These are phyloP conservation scores for Mycotypha africana DNA, from an alignment of 371 early-diverging fungal species.

Conservation along the genomic window DNA sequence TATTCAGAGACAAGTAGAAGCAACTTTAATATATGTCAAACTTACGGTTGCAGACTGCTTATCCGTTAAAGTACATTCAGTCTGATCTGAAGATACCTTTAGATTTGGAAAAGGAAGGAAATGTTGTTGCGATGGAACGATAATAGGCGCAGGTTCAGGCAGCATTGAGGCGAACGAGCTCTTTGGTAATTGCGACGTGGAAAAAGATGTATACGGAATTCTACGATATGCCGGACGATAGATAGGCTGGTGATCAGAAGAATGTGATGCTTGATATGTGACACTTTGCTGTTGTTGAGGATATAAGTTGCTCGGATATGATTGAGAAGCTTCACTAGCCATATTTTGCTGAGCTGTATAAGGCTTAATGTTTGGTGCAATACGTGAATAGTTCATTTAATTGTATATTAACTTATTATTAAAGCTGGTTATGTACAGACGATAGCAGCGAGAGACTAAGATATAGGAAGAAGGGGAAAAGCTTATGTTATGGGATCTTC, in stretches of 20 bases:
- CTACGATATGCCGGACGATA: conserved; percentile 29
- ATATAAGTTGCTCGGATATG: too few relatives aligned
- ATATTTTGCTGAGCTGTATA: conserved; percentile 15
- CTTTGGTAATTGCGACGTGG: conserved; percentile 5
- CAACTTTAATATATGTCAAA: neutral
- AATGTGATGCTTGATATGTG: too few relatives aligned
- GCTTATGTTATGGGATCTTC: too few relatives aligned
- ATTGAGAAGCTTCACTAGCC: conserved; percentile 3
- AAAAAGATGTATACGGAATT: conserved; percentile 15
- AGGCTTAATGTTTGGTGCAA: conserved; percentile 24
- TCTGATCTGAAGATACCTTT: neutral
- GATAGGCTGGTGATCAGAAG: conserved; percentile 10
- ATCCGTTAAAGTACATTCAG: neutral
- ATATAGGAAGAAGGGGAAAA: conserved; percentile 4
- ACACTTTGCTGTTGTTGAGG: conserved; percentile 7
- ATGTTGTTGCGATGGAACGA: conserved; percentile 20
- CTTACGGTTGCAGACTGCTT: conserved; percentile 2
- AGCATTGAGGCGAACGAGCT: conserved; percentile 7
- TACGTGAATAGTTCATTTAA: conserved; percentile 17
- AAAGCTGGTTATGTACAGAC: too few relatives aligned
- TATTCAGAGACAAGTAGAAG: neutral
- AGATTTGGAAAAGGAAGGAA: neutral
- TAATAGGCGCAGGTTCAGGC: conserved; percentile 18
- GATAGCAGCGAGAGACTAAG: conserved; percentile 1
- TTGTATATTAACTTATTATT: too few relatives aligned